Evolutionary conservation across 345 rosid genomes (phyloP), one percentile per base, ranked within the genome.

Genomic region (Camelina hispida): DNA sequence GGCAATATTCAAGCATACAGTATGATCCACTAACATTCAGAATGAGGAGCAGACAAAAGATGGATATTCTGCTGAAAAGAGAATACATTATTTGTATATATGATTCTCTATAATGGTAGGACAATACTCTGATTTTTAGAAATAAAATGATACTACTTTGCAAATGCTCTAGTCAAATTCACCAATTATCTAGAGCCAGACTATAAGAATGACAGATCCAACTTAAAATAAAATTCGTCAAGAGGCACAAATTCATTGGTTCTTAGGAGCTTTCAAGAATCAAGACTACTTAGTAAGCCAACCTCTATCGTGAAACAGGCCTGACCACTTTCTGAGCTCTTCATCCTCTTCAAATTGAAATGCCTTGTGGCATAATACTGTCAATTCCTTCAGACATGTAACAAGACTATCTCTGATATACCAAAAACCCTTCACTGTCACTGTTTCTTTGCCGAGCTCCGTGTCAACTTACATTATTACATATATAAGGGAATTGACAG

Each of bases 381-480:
- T 34, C 74, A 70, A 58, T 58, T 70, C 57, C 74, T 70, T 58
- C 37, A 34, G 48, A 58, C 66, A 58, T 47, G 66, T 58, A 70
- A 59, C 66, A 23, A 48, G 50, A 71, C 15, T 65, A 34, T 15
- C 18, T 47, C 13, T 25, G 28, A 5, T 28, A 50, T 12, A 38
- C 18, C 43, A 72, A 14, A 50, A 38, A 50, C 15, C 59, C 6
- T 61, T 37, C 23, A 62, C 8, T 22, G 50, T 61, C 50, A 20
- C 50, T 7, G 13, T 28, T 42, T 52, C 62, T 25, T 35, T 52
- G 6, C 20, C 40, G 22, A 38, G 25, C 76, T 43, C 32, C 15
- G 22, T 42, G 43, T 28, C 76, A 52, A 43, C n/a, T 35, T 37
- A 37, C 28, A 11, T 51, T 40, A 17, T 62, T 9, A 9, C 69